phyloP scores from a whole-genome alignment of 31 red algal genomes.

The Asparagopsis taxiformis region DNA sequence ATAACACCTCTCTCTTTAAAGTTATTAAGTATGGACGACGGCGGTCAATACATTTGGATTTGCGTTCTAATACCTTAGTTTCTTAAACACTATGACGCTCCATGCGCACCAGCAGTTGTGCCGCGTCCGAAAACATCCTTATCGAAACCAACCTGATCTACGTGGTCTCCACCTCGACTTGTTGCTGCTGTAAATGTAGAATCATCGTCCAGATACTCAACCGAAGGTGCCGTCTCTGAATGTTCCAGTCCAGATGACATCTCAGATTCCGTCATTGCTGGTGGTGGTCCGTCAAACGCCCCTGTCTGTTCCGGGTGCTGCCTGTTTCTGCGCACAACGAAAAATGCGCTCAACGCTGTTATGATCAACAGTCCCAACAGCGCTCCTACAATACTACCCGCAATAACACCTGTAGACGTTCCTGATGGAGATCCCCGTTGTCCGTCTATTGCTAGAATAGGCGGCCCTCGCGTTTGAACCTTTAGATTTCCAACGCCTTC shows the following conservation, averaged over 20 bases:
- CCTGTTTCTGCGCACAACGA: constrained; percentile 12
- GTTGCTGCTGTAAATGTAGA: constrained; percentile 64
- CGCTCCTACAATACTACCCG: constrained; percentile 27
- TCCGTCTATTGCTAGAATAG: neutral
- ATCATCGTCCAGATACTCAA: constrained; percentile 68
- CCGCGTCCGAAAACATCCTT: constrained; percentile 57
- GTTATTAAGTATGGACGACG: too few species aligned
- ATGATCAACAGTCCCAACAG: constrained; percentile 22
- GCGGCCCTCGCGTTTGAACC: too few species aligned
- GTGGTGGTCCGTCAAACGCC: constrained; percentile 49
- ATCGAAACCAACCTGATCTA: constrained; percentile 49
- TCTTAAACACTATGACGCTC: constrained; percentile 1
- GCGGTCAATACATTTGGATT: too few species aligned
- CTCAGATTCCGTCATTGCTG: constrained; percentile 43
- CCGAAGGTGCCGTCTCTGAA: constrained; percentile 44
- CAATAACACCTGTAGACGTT: constrained; percentile 29
- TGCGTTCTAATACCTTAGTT: too few species aligned
- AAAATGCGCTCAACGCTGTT: constrained; percentile 36
- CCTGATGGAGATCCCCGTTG: neutral
- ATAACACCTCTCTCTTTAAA: too few species aligned
- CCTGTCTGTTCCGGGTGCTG: neutral
- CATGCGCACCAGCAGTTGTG: constrained; percentile 9
- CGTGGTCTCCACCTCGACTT: constrained; percentile 42
- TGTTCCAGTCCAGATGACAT: constrained; percentile 39
- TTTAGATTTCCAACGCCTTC: too few species aligned